These are phyloP conservation scores for Lactarius deliciosus DNA, from an alignment of 768 basidiomycete genomes.

Conservation along the genomic window DNA sequence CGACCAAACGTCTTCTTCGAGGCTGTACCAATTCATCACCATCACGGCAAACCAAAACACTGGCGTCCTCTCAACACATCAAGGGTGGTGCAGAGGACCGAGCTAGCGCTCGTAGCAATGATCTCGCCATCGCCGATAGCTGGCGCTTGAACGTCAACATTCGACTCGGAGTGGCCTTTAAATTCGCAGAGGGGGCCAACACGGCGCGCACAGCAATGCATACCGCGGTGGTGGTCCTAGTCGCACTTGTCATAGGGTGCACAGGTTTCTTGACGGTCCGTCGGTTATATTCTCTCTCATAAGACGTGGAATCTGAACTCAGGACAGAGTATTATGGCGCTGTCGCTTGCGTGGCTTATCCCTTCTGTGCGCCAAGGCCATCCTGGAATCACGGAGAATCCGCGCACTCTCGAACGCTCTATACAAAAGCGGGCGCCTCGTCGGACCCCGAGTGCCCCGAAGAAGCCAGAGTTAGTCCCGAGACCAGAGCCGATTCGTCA, in stretches of 20 bases:
- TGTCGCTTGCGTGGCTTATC: constrained; percentile 23
- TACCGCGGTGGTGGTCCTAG: constrained; percentile 3
- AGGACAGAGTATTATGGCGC: constrained; percentile 20
- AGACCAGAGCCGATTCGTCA: constrained; percentile 15
- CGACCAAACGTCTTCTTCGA: constrained; percentile 8
- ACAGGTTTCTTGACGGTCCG: constrained; percentile 26
- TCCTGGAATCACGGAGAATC: constrained; percentile 11
- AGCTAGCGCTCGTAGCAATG: constrained; percentile 1
- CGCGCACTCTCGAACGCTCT: not conserved
- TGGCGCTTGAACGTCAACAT: constrained; percentile 26
- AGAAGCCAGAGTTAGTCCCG: not conserved
- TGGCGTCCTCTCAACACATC: constrained; percentile 18
- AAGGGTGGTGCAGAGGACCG: constrained; percentile 15
- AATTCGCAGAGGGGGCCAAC: constrained; percentile 15
- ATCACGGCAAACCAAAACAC: constrained; percentile 7
- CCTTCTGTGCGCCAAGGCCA: constrained; percentile 10
- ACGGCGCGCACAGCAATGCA: constrained; percentile 3
- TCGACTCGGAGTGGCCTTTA: constrained; percentile 21
- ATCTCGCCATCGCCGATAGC: not conserved
- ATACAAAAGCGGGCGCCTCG: not conserved
- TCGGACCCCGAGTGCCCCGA: not conserved
- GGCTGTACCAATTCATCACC: constrained; percentile 11
- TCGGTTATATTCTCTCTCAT: not conserved
- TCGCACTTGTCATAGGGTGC: constrained; percentile 19
- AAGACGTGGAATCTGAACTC: not conserved